phyloP scores from a whole-genome alignment of 2,329 filamentous ascomycete species.

The Fusarium sp. region DNA sequence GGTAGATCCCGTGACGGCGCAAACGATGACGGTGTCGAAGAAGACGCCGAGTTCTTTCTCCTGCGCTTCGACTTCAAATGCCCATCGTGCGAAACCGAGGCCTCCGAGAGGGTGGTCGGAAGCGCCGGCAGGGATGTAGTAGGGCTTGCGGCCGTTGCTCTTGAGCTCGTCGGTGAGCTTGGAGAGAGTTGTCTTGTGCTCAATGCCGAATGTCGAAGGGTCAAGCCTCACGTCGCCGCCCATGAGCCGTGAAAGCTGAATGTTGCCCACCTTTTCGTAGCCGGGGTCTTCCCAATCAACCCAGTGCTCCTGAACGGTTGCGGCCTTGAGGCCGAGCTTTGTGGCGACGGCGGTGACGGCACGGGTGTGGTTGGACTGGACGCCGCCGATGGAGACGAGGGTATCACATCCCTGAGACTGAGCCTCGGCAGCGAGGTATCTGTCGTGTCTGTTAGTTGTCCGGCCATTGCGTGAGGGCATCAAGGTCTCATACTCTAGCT shows the following conservation, averaged over 20 bases:
- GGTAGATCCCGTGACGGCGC: slow-evolving; percentile 75
- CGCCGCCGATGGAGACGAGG: slow-evolving; percentile 71
- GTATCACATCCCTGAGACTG: slow-evolving; percentile 65
- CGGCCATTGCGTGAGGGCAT: background rate
- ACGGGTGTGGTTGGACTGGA: slow-evolving; percentile 76
- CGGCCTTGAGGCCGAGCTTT: slow-evolving; percentile 63
- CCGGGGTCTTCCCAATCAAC: slow-evolving; percentile 67
- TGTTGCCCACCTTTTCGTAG: slow-evolving; percentile 74
- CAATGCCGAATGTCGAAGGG: slow-evolving; percentile 70
- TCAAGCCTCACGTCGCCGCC: slow-evolving; percentile 70
- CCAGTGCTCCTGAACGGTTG: slow-evolving; percentile 72
- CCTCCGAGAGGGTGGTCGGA: slow-evolving; percentile 76
- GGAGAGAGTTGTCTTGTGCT: slow-evolving; percentile 70
- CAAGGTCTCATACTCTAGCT: slow-evolving; percentile 62
- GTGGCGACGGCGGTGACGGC: slow-evolving; percentile 71
- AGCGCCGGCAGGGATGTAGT: slow-evolving; percentile 76
- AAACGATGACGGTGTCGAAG: slow-evolving; percentile 74
- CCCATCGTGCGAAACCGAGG: slow-evolving; percentile 75
- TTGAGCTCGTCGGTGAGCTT: slow-evolving; percentile 63
- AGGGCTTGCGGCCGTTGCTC: slow-evolving; percentile 66
- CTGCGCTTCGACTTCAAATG: slow-evolving; percentile 72
- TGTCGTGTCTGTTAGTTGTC: slow-evolving; percentile 36
- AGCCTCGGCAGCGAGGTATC: slow-evolving; percentile 72
- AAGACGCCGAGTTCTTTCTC: slow-evolving; percentile 68
- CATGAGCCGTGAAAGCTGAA: slow-evolving; percentile 75